phyloP scores from a whole-genome alignment of 441 rosid species.

The Adansonia gregorii region DNA sequence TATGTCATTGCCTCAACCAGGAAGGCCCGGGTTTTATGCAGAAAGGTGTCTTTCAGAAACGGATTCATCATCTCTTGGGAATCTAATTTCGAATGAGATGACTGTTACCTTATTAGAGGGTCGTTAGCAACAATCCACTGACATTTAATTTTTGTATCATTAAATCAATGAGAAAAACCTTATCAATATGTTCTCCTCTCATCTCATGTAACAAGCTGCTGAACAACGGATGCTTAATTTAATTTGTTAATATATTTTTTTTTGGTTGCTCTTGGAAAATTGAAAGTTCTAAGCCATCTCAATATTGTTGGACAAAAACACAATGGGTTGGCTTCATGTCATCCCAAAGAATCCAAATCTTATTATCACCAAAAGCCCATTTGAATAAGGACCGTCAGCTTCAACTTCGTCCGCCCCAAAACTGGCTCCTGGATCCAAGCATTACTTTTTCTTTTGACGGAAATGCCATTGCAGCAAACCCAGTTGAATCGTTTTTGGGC shows the following conservation, averaged over 20 bases:
- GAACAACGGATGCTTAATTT: neutral
- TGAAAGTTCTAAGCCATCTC: too few relatives aligned
- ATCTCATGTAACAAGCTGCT: neutral
- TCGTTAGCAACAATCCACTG: slow-evolving; percentile 13
- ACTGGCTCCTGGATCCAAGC: too few relatives aligned
- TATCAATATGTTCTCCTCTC: neutral
- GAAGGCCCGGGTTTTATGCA: slow-evolving; percentile 30
- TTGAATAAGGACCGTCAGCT: too few relatives aligned
- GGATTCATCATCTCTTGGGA: slow-evolving; percentile 25
- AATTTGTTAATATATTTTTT: too few relatives aligned
- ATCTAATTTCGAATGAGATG: slow-evolving; percentile 27
- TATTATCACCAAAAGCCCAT: neutral
- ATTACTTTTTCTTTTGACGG: too few relatives aligned
- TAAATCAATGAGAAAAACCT: slow-evolving; percentile 7
- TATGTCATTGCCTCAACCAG: slow-evolving; percentile 32
- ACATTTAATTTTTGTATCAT: neutral
- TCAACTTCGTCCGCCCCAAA: too few relatives aligned
- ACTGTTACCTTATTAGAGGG: slow-evolving; percentile 21
- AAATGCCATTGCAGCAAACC: too few relatives aligned
- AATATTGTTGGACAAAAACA: too few relatives aligned
- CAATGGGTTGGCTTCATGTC: too few relatives aligned
- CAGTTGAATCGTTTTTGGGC: too few relatives aligned
- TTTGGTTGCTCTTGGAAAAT: too few relatives aligned
- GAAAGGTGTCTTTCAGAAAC: slow-evolving; percentile 27
- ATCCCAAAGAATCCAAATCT: neutral